Conservation (phyloP, 306 rosid genomes). For the Prosopis cineraria region DNA sequence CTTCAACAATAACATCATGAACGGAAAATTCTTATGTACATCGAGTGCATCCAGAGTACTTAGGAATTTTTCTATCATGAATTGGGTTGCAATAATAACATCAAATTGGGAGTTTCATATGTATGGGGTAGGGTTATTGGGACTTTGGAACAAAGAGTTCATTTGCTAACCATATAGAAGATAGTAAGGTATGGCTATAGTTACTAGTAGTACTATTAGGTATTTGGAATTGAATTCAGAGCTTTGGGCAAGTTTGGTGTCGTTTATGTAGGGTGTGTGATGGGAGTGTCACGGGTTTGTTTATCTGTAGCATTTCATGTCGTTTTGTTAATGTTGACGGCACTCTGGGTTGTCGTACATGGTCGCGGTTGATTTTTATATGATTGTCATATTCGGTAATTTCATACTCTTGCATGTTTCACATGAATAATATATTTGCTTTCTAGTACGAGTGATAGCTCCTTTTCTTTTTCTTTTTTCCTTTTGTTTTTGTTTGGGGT, state of each 20-base stretch:
- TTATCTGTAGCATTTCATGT: constrained; percentile 28
- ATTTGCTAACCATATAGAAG: constrained; percentile 36
- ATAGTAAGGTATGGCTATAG: constrained; percentile 10
- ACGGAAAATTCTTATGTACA: not conserved
- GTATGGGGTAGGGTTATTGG: constrained; percentile 34
- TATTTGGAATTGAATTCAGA: constrained; percentile 21
- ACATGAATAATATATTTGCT: not conserved
- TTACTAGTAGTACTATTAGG: not conserved
- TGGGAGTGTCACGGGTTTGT: constrained; percentile 35
- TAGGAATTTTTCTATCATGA: not conserved
- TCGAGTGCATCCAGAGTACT: not conserved
- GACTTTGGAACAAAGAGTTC: constrained; percentile 16
- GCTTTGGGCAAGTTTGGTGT: constrained; percentile 10
- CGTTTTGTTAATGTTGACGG: constrained; percentile 6
- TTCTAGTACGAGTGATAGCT: not conserved
- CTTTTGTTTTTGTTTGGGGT: too few species aligned
- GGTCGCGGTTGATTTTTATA: constrained; percentile 38
- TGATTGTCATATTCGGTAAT: not conserved
- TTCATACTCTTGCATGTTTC: not conserved
- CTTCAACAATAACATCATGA: not conserved
- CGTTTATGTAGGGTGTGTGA: constrained; percentile 27
- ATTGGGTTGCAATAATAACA: constrained; percentile 14
- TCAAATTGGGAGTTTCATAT: constrained; percentile 26
- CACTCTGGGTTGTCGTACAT: not conserved
- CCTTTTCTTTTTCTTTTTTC: not conserved